Conservation (phyloP, 75 land plant genomes). For the Cunninghamia lanceolata region DNA sequence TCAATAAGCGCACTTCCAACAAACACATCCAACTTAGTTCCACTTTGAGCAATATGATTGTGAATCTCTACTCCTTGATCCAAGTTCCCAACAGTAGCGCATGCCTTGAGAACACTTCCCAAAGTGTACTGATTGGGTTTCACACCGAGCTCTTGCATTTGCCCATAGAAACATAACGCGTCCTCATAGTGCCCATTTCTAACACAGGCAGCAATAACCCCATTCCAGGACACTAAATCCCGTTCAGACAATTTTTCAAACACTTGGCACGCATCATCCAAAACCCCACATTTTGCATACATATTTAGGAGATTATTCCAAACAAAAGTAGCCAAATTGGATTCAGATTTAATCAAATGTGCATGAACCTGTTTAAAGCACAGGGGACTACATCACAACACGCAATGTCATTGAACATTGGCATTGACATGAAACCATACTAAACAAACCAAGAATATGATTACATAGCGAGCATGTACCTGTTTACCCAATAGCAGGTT, state of each 20-base stretch:
- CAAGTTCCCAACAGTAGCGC: conserved; percentile 9
- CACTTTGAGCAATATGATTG: background rate
- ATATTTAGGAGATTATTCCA: conserved; percentile 14
- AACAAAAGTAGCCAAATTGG: conserved; percentile 5
- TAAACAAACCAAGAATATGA: too few relatives aligned
- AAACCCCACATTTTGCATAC: conserved; percentile 19
- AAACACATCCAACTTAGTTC: conserved; percentile 4
- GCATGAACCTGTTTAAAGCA: background rate
- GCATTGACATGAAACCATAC: too few relatives aligned
- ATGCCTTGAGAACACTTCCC: conserved; percentile 16
- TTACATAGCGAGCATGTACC: too few relatives aligned
- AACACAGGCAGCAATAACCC: conserved; percentile 15
- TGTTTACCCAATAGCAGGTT: too few relatives aligned
- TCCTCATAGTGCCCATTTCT: conserved; percentile 8
- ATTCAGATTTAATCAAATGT: conserved; percentile 6
- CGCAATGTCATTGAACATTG: too few relatives aligned
- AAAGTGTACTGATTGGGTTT: conserved; percentile 6
- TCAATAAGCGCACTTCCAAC: conserved; percentile 22
- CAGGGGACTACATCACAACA: too few relatives aligned
- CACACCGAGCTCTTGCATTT: conserved; percentile 9
- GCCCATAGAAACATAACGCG: conserved; percentile 10
- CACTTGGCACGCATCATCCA: conserved; percentile 8
- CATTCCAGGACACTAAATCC: conserved; percentile 21
- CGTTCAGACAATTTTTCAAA: conserved; percentile 20
- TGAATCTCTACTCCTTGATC: conserved; percentile 11